These are phyloP conservation scores for Byssochlamys sp. DNA, from an alignment of 2,329 filamentous ascomycete genomes.

Conservation along the genomic window DNA sequence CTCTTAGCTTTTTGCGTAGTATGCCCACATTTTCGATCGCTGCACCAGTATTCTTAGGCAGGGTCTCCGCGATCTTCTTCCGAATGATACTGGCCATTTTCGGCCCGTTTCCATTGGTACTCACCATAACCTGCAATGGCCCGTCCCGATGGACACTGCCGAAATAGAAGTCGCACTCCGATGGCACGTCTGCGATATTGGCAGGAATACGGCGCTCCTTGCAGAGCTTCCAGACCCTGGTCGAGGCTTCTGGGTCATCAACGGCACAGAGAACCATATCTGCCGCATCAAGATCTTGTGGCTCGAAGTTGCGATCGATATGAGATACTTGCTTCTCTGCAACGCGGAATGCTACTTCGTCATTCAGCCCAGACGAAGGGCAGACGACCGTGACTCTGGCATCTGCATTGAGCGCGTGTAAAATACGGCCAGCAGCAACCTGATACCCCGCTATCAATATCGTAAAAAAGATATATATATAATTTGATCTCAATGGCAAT, in stretches of 20 bases:
- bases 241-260: constrained; percentile 85
- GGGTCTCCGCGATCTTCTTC: constrained; percentile 63
- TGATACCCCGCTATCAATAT: constrained; percentile 33
- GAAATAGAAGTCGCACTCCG: constrained; percentile 98
- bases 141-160: constrained; percentile 91
- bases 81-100: constrained; percentile 79
- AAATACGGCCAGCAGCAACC: constrained; percentile 90
- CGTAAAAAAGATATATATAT: constrained; percentile 1
- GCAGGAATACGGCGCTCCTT: constrained; percentile 73
- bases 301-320: constrained; percentile 72
- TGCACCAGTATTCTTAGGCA: constrained; percentile 71
- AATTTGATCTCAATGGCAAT: background rate
- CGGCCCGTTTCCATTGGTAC: constrained; percentile 92
- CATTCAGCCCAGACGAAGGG: constrained; percentile 68
- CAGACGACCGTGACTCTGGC: constrained; percentile 79
- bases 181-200: constrained; percentile 93
- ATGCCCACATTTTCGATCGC: constrained; percentile 78
- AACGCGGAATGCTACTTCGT: constrained; percentile 77
- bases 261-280: constrained; percentile 90
- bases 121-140: constrained; percentile 95
- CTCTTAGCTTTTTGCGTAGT: constrained; percentile 67
- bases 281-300: constrained; percentile 68
- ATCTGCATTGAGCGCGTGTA: constrained; percentile 90
- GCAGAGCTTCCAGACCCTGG: constrained; percentile 85
- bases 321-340: constrained; percentile 66